These are phyloP conservation scores for Podosphaera xanthii DNA, from an alignment of 2,329 filamentous ascomycete genomes.

Conservation along the genomic window DNA sequence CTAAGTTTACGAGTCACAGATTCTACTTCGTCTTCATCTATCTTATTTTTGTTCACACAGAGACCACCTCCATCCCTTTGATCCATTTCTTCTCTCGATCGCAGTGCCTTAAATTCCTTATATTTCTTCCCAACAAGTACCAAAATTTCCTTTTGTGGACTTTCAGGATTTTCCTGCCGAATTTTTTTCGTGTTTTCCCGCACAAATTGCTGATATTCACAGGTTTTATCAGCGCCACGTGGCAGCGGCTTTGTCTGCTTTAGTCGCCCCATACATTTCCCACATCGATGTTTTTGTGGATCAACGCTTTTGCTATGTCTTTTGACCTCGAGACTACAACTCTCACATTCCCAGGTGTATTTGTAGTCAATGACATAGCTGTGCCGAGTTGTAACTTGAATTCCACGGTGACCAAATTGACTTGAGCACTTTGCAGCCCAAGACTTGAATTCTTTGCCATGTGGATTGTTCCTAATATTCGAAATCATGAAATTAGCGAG, in stretches of 20 bases:
- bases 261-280: constrained; percentile 46
- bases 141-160: constrained; percentile 47
- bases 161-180: constrained; percentile 27
- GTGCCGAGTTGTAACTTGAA: constrained; percentile 77
- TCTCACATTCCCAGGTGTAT: constrained; percentile 61
- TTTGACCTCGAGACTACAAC: constrained; percentile 51
- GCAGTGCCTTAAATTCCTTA: constrained; percentile 24
- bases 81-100: neutral
- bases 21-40: constrained; percentile 5
- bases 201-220: constrained; percentile 34
- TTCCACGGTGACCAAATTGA: constrained; percentile 35
- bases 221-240: constrained; percentile 20
- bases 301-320: constrained; percentile 76
- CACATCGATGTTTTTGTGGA: constrained; percentile 46
- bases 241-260: constrained; percentile 63
- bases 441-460: constrained; percentile 62
- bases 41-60: constrained; percentile 3
- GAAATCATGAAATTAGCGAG: constrained; percentile 77
- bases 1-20: constrained; percentile 13
- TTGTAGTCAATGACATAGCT: constrained; percentile 78
- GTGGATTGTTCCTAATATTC: constrained; percentile 50
- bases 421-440: constrained; percentile 37
- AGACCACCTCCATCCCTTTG: constrained; percentile 1
- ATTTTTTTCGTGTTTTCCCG: constrained; percentile 44
- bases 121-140: constrained; percentile 40